Evolutionary conservation across 2,329 filamentous ascomycete genomes (phyloP).

Genomic region (Aspergillus tamarii): DNA sequence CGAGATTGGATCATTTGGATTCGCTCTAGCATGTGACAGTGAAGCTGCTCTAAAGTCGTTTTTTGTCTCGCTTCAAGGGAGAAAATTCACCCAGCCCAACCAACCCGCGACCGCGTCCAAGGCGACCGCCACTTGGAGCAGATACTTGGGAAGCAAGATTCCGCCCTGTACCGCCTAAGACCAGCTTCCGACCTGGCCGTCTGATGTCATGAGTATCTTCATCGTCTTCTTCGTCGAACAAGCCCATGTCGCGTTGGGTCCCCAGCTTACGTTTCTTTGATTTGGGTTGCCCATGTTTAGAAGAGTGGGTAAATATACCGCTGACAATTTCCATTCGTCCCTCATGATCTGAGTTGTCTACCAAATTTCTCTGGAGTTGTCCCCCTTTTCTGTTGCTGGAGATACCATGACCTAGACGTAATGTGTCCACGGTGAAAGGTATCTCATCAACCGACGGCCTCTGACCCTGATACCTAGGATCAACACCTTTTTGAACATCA

Average conservation of each 20-base stretch:
- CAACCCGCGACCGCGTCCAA: conserved; percentile 34
- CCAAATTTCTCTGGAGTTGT: conserved; percentile 17
- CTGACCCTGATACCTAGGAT: background rate
- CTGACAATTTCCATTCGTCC: conserved; percentile 22
- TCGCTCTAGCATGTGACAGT: background rate
- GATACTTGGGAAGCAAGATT: conserved; percentile 12
- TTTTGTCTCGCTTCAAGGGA: conserved; percentile 71
- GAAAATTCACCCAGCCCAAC: conserved; percentile 65
- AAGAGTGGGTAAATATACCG: conserved; percentile 21
- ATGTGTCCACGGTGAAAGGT: background rate
- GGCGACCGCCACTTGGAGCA: conserved; percentile 5
- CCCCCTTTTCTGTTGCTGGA: conserved; percentile 11
- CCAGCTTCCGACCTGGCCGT: conserved; percentile 33
- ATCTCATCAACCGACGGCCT: conserved; percentile 3
- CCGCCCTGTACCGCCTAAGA: conserved; percentile 26
- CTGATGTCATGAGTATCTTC: conserved; percentile 27
- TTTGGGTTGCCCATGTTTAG: conserved; percentile 37
- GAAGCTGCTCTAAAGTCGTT: conserved; percentile 32
- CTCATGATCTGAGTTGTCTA: background rate
- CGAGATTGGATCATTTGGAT: background rate
- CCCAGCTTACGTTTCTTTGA: conserved; percentile 77
- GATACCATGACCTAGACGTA: background rate
- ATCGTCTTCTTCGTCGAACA: conserved; percentile 73
- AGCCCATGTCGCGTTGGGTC: conserved; percentile 60
- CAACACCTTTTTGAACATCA: background rate